Evolutionary conservation across 495 filamentous ascomycete genomes (phyloP), one percentile per base, ranked within the genome.

Genomic region (Usnea hakonensis): DNA sequence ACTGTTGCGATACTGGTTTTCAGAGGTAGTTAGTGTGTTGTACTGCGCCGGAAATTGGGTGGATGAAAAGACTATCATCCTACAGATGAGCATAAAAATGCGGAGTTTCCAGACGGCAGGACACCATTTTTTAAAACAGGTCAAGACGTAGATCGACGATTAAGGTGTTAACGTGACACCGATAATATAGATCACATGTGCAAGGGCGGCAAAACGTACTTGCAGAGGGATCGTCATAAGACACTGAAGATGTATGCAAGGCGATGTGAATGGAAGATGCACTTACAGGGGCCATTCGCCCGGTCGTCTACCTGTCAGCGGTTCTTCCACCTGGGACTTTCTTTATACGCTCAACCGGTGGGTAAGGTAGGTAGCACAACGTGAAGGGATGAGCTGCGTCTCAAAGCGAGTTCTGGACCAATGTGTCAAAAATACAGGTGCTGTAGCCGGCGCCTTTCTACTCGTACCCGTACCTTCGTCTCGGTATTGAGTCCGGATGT

Each of bases 1-100:
- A 69, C 77, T 84, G 64, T 85, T 84, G 61, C 77, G 74, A 63
- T 78, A 77, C 70, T 81, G 69, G 13, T 33, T 35, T 38, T 43
- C 21, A 28, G 37, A 30, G 33, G n/a, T 21, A 23, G 54, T 66
- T 40, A 66, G 64, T 48, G 46, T 57, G 11, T 57, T 55, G 36
- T 66, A 50, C 60, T 32, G n/a, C 32, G 53, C 36, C 30, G 33
- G 26, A 32, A 38, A 55, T 19, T 62, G 41, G 30, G 28, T 62
- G 60, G 52, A 40, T 33, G 55, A 52, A 41, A 30, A 23, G 48
- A 56, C 60, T 46, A 62, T 26, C 60, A 62, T 62, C 11, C 7
- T 44, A 36, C 5, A 19, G 7, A 26, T 56, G 38, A 14, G 40
- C 30, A 13, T 10, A 19, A 52, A 33, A 23, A 36, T 16, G 40